A percentile compares a stretch with the other conserved stretches of the same genome.
phyloP scores from a whole-genome alignment of 2,329 filamentous ascomycete genomes.

The Fusarium heterosporum region DNA sequence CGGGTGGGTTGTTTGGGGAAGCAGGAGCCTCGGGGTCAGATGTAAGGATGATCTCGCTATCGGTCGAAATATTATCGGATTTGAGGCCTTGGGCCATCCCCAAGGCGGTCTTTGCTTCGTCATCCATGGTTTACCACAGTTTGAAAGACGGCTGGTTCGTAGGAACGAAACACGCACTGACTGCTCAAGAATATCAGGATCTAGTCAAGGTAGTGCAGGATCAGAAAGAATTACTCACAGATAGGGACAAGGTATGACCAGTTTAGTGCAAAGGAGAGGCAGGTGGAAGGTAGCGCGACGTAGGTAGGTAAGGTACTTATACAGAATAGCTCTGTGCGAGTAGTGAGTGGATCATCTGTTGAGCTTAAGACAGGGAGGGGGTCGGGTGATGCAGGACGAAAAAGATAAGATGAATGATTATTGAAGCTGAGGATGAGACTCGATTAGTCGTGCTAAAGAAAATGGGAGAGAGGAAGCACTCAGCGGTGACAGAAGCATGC shows the following conservation, averaged over 20 bases:
- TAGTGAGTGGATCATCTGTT: conserved; percentile 23
- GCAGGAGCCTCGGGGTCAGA: conserved; percentile 55
- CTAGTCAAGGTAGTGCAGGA: not conserved
- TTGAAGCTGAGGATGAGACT: not conserved
- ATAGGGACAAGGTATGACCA: not conserved
- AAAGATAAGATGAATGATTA: not conserved
- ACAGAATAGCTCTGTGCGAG: conserved; percentile 1
- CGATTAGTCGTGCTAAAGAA: conserved; percentile 1
- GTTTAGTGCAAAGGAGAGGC: not conserved
- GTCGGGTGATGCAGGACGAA: conserved; percentile 20
- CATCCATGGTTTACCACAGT: conserved; percentile 43
- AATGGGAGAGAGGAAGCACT: conserved; percentile 11
- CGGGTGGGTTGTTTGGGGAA: conserved; percentile 57
- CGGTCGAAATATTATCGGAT: conserved; percentile 44
- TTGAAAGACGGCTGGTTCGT: not conserved
- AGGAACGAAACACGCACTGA: not conserved
- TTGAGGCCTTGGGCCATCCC: conserved; percentile 34
- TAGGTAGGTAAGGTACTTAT: conserved; percentile 23
- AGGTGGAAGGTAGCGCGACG: conserved; percentile 19
- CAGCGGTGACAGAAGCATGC: conserved; percentile 39
- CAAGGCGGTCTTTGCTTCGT: conserved; percentile 35
- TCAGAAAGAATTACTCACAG: conserved; percentile 8
- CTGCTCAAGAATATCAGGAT: not conserved
- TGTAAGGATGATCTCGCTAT: conserved; percentile 56
- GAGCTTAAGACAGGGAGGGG: conserved; percentile 5